Conservation (phyloP, 148 eudicot genomes). For the Limonium bicolor region DNA sequence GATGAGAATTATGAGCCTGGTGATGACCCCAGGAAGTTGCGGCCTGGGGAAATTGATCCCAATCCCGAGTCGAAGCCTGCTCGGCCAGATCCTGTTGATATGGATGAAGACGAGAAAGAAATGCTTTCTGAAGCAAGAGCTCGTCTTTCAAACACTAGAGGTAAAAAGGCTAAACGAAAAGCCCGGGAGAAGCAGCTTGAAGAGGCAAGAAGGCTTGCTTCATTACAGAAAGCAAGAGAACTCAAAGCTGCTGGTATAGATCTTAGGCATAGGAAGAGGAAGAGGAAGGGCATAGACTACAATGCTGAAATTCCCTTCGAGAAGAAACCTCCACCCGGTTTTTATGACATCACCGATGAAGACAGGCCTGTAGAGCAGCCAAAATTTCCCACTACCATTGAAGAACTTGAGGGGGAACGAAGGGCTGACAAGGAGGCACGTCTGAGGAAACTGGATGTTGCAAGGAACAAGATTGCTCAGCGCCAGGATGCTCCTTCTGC, state of each 20-base stretch:
- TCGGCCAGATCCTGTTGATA: conserved; percentile 98
- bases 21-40: conserved; percentile 89
- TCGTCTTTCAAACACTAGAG: conserved; percentile 87
- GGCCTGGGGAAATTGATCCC: conserved; percentile 98
- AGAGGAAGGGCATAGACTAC: conserved; percentile 87
- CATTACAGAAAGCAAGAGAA: conserved; percentile 95
- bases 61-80: conserved; percentile 99
- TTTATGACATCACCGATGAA: conserved; percentile 74
- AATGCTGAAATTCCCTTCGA: conserved; percentile 97
- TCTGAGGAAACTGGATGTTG: conserved; percentile 81
- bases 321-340: conserved; percentile 93
- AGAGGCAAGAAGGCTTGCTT: conserved; percentile 99
- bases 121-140: conserved; percentile 99
- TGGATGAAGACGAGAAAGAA: conserved; percentile 99
- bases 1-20: conserved; percentile 90
- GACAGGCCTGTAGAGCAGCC: conserved; percentile 67
- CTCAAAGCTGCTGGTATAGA: conserved; percentile 98
- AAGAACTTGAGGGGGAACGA: conserved; percentile 94
- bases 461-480: conserved; percentile 86
- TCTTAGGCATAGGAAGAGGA: conserved; percentile 72
- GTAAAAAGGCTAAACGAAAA: conserved; percentile 97
- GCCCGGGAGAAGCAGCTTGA: conserved; percentile 99
- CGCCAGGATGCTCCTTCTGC: conserved; percentile 95
- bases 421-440: conserved; percentile 89
- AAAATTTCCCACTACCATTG: conserved; percentile 83